Evolutionary conservation across 495 filamentous ascomycete species (phyloP).

Genomic region (Aspergillus taichungensis): DNA sequence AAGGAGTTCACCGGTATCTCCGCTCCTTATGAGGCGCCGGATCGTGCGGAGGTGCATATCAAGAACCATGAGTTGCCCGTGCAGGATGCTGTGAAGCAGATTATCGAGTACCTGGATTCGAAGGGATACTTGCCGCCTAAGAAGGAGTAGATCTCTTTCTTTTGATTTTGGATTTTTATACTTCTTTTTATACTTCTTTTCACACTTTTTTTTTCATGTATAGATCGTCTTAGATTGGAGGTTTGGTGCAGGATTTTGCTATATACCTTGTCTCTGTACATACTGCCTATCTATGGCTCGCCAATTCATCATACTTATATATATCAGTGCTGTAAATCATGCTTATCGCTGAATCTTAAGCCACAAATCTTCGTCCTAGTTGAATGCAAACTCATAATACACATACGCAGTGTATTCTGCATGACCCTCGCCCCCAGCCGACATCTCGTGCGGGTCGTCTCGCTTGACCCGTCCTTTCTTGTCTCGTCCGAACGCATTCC

Average conservation of each 20-base stretch:
- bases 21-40: constrained; percentile 88
- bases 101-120: constrained; percentile 68
- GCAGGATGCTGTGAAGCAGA: constrained; percentile 75
- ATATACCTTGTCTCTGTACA: too few species aligned
- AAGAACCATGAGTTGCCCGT: constrained; percentile 67
- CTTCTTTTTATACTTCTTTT: not conserved
- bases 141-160: constrained; percentile 22
- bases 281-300: too few species aligned
- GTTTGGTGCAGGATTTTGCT: too few species aligned
- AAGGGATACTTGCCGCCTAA: constrained; percentile 51
- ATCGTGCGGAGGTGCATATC: constrained; percentile 77
- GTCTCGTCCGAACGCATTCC: constrained; percentile 89
- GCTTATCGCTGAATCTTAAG: not conserved
- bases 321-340: constrained; percentile 1
- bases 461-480: constrained; percentile 86
- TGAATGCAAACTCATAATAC: constrained; percentile 89
- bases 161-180: not conserved
- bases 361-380: constrained; percentile 15
- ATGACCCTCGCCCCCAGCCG: constrained; percentile 57
- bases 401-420: constrained; percentile 93
- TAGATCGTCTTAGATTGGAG: not conserved
- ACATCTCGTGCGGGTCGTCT: constrained; percentile 84
- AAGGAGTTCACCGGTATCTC: constrained; percentile 93
- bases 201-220: not conserved
- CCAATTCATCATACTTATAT: not conserved